These are phyloP conservation scores for Pseudohalonectria lignicola DNA, from an alignment of 2,329 filamentous ascomycete genomes.

Conservation along the genomic window DNA sequence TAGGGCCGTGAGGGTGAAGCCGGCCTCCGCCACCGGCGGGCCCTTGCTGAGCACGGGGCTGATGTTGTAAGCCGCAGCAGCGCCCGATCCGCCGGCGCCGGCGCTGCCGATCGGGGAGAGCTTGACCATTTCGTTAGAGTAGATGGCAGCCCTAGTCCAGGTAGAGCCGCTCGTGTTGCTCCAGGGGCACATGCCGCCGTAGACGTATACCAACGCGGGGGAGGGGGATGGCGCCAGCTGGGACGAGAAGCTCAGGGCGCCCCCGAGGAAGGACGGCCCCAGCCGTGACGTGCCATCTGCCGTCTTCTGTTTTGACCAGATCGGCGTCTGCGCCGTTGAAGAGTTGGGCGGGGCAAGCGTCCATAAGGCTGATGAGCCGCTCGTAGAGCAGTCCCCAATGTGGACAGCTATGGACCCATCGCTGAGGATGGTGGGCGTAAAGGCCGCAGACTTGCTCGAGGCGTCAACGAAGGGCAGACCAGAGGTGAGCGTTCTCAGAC, in stretches of 20 bases:
- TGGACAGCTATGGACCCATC: constrained; percentile 64
- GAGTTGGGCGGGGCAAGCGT: constrained; percentile 40
- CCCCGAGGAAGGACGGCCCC: constrained; percentile 41
- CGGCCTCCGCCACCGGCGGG: constrained; percentile 69
- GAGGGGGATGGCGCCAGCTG: constrained; percentile 41
- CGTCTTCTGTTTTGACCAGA: no score
- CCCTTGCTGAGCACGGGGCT: constrained; percentile 35
- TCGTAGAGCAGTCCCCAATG: constrained; percentile 54
- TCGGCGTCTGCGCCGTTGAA: constrained; percentile 12
- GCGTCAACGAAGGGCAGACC: constrained; percentile 52
- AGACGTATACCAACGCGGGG: constrained; percentile 55
- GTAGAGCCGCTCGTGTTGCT: constrained; percentile 25
- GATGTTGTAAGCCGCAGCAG: constrained; percentile 24
- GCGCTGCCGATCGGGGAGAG: constrained; percentile 36
- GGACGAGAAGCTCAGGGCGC: constrained; percentile 56
- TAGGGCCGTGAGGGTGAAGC: constrained; percentile 71
- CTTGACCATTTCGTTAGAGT: constrained; percentile 69
- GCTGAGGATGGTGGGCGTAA: constrained; percentile 55
- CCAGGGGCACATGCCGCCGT: constrained; percentile 80
- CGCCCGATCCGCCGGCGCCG: no score
- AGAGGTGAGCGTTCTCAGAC: constrained; percentile 38
- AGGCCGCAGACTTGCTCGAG: constrained; percentile 39
- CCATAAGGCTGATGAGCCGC: constrained; percentile 52
- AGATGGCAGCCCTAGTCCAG: constrained; percentile 62
- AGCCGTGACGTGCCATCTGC: constrained; percentile 3